These are phyloP conservation scores for Rhododendron ferrugineum DNA, from an alignment of 148 eudicot species.

Conservation along the genomic window DNA sequence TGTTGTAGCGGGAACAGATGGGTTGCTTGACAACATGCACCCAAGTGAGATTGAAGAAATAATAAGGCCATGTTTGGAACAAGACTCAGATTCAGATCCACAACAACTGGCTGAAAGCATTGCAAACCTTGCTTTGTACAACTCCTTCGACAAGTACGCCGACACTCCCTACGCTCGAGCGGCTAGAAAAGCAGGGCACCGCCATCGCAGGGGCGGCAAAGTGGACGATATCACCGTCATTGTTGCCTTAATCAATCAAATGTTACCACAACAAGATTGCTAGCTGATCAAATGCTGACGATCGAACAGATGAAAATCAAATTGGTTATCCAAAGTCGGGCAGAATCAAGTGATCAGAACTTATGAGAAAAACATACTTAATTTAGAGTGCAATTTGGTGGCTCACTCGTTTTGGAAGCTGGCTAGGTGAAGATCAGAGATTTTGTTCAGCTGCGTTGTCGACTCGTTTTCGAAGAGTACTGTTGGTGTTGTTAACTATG, in stretches of 20 bases:
- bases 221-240: conserved; percentile 7
- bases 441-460: not conserved
- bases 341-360: too few species aligned
- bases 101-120: not conserved
- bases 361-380: too few species aligned
- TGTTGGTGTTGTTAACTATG: not conserved
- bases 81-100: not conserved
- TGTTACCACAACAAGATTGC: too few species aligned
- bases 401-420: too few species aligned
- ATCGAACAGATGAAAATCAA: too few species aligned
- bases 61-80: not conserved
- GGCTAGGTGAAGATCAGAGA: too few species aligned
- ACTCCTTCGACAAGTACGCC: not conserved
- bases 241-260: not conserved
- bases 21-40: not conserved
- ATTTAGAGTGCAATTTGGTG: too few species aligned
- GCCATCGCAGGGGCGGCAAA: not conserved
- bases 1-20: not conserved
- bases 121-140: conserved; percentile 1
- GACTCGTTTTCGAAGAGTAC: not conserved
- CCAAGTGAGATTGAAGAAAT: not conserved
- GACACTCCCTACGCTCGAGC: not conserved
- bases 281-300: too few species aligned
- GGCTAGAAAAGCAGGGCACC: not conserved
- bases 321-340: too few species aligned